Conservation (phyloP, 2,329 filamentous ascomycete genomes). For the Cladobotryum protrusum region DNA sequence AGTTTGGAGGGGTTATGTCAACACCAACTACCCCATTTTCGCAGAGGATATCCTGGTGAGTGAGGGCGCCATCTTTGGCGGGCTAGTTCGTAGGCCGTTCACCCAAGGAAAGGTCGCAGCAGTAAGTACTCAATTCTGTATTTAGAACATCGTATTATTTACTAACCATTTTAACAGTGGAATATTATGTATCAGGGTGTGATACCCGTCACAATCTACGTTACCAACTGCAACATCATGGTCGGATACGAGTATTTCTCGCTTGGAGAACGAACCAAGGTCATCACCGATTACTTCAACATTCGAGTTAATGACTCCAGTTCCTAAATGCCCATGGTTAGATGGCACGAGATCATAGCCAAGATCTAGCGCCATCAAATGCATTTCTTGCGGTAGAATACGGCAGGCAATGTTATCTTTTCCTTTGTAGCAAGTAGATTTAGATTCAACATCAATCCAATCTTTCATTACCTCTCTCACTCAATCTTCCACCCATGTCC, state of each 20-base stretch:
- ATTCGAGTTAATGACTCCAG: constrained; percentile 12
- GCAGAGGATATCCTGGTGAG: constrained; percentile 22
- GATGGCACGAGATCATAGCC: no score
- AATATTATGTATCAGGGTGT: constrained; percentile 29
- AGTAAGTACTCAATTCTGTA: constrained; percentile 13
- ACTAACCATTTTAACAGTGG: constrained; percentile 22
- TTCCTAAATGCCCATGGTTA: neutral
- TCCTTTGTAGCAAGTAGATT: neutral
- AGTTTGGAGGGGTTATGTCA: constrained; percentile 29
- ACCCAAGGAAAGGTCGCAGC: constrained; percentile 16
- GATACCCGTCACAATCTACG: constrained; percentile 31
- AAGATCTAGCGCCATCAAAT: neutral
- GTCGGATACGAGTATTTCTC: constrained; percentile 33
- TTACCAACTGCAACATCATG: constrained; percentile 26
- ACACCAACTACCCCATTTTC: constrained; percentile 32
- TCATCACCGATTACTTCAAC: constrained; percentile 26
- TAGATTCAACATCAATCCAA: neutral
- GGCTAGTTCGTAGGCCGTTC: constrained; percentile 18
- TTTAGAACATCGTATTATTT: neutral
- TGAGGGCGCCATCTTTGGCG: constrained; percentile 19
- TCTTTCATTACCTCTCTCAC: neutral
- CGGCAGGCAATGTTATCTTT: no score
- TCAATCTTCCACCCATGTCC: no score
- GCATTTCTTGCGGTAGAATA: neutral
- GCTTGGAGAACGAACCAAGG: constrained; percentile 20